Percentiles rank a stretch among this genome's conserved stretches.
Evolutionary conservation across 768 basidiomycete genomes (phyloP).

Genomic region (Cyathus striatus): DNA sequence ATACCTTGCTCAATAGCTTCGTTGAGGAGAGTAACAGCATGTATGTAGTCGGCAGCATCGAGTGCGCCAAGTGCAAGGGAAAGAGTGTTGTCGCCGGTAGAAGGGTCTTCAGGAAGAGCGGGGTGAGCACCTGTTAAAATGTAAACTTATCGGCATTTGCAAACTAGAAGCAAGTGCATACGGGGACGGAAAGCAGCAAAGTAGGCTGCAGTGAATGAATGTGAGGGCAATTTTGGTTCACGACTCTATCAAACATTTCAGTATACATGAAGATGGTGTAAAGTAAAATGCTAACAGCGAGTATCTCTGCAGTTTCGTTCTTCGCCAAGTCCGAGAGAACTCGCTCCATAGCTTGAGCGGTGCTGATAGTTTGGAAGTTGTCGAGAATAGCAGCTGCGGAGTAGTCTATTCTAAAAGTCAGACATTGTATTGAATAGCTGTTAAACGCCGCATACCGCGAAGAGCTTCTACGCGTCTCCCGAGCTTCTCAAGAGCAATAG

Average conservation of each 20-base stretch:
- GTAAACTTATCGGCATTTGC: not conserved
- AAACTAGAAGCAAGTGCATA: conserved; percentile 29
- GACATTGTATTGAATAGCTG: not conserved
- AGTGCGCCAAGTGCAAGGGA: conserved; percentile 79
- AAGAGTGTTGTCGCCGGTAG: conserved; percentile 81
- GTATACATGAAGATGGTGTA: not conserved
- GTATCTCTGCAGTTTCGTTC: conserved; percentile 67
- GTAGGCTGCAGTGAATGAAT: conserved; percentile 91
- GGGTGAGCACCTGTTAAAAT: conserved; percentile 54
- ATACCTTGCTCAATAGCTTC: conserved; percentile 87
- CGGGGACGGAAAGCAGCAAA: conserved; percentile 94
- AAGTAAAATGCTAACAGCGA: conserved; percentile 44
- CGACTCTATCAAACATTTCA: conserved; percentile 40
- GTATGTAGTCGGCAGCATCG: conserved; percentile 76
- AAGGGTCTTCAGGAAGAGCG: conserved; percentile 64
- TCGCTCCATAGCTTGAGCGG: conserved; percentile 83
- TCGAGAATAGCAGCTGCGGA: conserved; percentile 96
- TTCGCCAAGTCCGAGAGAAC: conserved; percentile 80
- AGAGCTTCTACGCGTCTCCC: conserved; percentile 71
- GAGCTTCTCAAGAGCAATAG: conserved; percentile 76
- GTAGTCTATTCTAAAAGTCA: conserved; percentile 56
- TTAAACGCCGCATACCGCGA: conserved; percentile 47
- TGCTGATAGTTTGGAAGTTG: conserved; percentile 79
- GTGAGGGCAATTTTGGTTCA: conserved; percentile 80
- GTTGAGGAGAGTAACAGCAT: conserved; percentile 73